A percentile compares a stretch with the other conserved stretches of the same genome.
phyloP scores from a whole-genome alignment of 2,329 filamentous ascomycete species.

The Curvularia lunata region DNA sequence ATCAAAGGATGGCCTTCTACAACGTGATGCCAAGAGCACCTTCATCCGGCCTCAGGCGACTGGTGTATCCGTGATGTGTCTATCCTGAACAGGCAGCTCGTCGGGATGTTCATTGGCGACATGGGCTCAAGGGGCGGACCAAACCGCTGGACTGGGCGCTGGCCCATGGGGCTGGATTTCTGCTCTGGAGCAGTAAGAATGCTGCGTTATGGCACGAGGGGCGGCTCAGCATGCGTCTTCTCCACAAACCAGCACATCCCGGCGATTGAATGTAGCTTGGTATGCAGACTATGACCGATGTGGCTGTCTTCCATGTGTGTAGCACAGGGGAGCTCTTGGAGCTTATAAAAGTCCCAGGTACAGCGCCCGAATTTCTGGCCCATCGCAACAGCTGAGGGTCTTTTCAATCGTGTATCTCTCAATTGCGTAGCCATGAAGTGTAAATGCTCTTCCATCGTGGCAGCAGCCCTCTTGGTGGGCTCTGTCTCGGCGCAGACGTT shows the following conservation, averaged over 20 bases:
- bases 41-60: slow-evolving; percentile 12
- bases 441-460: slow-evolving; percentile 34
- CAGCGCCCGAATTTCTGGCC: slow-evolving; percentile 22
- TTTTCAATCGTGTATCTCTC: slow-evolving; percentile 20
- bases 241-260: slow-evolving; percentile 19
- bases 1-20: slow-evolving; percentile 22
- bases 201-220: slow-evolving; percentile 39
- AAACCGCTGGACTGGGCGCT: slow-evolving; percentile 25
- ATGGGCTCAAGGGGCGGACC: slow-evolving; percentile 29
- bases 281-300: slow-evolving; percentile 9
- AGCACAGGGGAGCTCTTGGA: slow-evolving; percentile 31
- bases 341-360: slow-evolving; percentile 39
- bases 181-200: slow-evolving; percentile 41
- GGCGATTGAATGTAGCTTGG: slow-evolving; percentile 18
- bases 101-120: slow-evolving; percentile 24
- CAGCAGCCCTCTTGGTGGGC: slow-evolving; percentile 37
- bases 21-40: slow-evolving; percentile 28
- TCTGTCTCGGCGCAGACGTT: slow-evolving; percentile 58
- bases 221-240: slow-evolving; percentile 20
- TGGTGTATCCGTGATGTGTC: slow-evolving; percentile 20
- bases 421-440: slow-evolving; percentile 40
- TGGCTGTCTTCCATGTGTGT: slow-evolving; percentile 23
- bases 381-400: slow-evolving; percentile 30
- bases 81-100: slow-evolving; percentile 37
- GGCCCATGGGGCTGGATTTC: slow-evolving; percentile 27